phyloP scores from a whole-genome alignment of 2,329 filamentous ascomycete genomes.

The Trichothecium roseum region DNA sequence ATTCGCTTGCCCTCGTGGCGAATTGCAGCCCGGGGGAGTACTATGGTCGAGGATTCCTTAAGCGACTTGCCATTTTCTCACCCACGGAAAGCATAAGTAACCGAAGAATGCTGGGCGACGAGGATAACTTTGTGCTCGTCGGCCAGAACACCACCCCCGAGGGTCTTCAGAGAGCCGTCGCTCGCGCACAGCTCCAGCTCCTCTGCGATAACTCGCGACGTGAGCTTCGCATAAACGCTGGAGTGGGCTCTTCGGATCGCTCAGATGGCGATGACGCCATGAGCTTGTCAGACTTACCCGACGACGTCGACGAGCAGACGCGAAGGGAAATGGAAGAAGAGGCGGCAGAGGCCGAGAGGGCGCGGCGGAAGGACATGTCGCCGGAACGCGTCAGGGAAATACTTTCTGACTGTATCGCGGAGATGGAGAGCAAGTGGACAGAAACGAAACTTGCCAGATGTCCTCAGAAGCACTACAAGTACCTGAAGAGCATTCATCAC shows the following conservation, averaged over 20 bases:
- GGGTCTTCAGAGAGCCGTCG: background rate
- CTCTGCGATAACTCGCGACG: constrained; percentile 18
- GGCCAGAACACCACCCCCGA: too few species aligned
- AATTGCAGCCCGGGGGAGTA: too few species aligned
- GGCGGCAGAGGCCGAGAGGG: constrained; percentile 20
- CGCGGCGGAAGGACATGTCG: constrained; percentile 6
- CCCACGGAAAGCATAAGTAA: too few species aligned
- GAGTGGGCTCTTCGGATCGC: constrained; percentile 6
- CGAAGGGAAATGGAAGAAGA: constrained; percentile 53
- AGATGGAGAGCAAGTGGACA: constrained; percentile 45
- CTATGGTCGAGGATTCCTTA: too few species aligned
- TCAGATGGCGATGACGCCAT: constrained; percentile 27
- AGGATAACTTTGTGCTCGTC: too few species aligned
- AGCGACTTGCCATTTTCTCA: too few species aligned
- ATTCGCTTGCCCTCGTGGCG: too few species aligned
- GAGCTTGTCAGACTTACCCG: constrained; percentile 24
- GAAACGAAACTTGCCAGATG: constrained; percentile 44
- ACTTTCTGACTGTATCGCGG: constrained; percentile 42
- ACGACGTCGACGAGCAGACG: constrained; percentile 40
- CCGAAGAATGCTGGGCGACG: too few species aligned
- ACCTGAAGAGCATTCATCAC: constrained; percentile 48
- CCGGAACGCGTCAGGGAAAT: constrained; percentile 29
- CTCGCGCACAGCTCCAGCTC: constrained; percentile 12
- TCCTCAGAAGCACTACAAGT: constrained; percentile 41
- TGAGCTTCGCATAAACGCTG: constrained; percentile 4